phyloP scores from a whole-genome alignment of 2,329 filamentous ascomycete genomes.

The Claviceps sp. region DNA sequence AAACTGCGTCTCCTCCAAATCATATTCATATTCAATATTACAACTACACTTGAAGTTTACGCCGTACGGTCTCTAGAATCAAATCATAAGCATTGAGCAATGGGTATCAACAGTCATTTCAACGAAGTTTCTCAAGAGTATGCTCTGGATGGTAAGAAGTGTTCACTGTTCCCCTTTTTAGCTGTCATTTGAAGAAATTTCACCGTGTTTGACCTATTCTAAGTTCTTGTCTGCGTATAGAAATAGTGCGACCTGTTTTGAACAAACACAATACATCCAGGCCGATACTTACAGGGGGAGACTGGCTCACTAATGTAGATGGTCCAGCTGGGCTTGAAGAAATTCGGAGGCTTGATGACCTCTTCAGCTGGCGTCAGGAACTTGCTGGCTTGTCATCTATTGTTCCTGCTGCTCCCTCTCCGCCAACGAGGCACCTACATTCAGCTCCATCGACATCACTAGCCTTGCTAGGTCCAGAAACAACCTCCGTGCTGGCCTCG shows the following conservation, averaged over 20 bases:
- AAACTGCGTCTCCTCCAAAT: too few species aligned
- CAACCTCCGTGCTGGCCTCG: background rate
- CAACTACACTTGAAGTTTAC: too few species aligned
- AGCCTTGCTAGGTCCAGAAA: background rate
- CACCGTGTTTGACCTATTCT: background rate
- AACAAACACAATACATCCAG: background rate
- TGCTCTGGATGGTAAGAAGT: background rate
- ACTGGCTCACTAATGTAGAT: constrained; percentile 5
- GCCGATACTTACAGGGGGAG: background rate
- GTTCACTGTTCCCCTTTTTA: background rate
- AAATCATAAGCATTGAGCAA: too few species aligned
- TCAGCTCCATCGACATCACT: background rate
- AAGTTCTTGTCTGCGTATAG: background rate
- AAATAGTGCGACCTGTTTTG: background rate
- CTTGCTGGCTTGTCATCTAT: background rate
- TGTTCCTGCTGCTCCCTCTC: background rate
- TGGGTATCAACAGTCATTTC: too few species aligned
- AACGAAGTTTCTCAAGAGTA: background rate
- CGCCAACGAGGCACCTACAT: background rate
- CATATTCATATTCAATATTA: too few species aligned
- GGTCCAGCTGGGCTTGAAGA: background rate
- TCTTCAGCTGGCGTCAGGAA: background rate
- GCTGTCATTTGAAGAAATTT: too few species aligned
- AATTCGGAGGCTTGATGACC: background rate
- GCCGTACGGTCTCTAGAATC: too few species aligned